Evolutionary conservation across 176 grass and related monocot species (phyloP).

Genomic region (Typha latifolia): DNA sequence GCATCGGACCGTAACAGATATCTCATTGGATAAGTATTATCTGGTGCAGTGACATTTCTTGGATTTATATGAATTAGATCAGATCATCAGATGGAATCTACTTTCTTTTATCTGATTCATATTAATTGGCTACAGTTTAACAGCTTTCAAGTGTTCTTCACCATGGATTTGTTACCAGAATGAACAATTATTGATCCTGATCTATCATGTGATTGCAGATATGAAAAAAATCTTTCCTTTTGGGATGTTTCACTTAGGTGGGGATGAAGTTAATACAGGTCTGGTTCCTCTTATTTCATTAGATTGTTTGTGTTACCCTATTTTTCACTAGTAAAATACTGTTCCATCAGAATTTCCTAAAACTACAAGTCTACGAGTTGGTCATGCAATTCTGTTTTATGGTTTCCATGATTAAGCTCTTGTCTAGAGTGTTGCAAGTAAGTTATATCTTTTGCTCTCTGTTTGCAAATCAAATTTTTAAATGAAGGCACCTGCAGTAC

Average conservation of each 20-base stretch:
- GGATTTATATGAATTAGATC: too few relatives aligned
- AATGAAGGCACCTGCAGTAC: too few relatives aligned
- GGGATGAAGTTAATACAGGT: conserved; percentile 99
- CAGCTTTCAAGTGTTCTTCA: background rate
- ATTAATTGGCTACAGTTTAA: background rate
- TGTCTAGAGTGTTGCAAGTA: too few relatives aligned
- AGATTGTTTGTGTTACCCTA: background rate
- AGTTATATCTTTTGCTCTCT: too few relatives aligned
- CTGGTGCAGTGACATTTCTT: too few relatives aligned
- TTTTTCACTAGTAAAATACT: background rate
- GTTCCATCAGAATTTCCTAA: background rate
- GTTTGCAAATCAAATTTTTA: too few relatives aligned
- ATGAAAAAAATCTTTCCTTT: conserved; percentile 98
- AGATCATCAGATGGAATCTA: too few relatives aligned
- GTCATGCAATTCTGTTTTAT: background rate
- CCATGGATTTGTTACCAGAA: background rate
- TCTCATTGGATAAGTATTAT: too few relatives aligned
- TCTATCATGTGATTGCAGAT: conserved; percentile 38
- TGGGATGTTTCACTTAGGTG: conserved; percentile 87
- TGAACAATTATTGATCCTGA: background rate
- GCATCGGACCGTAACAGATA: too few relatives aligned
- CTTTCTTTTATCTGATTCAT: background rate
- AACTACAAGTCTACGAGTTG: background rate
- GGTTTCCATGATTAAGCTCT: background rate
- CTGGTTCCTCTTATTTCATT: conserved; percentile 15